Evolutionary conservation across 371 early-diverging fungal species (phyloP).

Genomic region (Funneliformis caledonium): DNA sequence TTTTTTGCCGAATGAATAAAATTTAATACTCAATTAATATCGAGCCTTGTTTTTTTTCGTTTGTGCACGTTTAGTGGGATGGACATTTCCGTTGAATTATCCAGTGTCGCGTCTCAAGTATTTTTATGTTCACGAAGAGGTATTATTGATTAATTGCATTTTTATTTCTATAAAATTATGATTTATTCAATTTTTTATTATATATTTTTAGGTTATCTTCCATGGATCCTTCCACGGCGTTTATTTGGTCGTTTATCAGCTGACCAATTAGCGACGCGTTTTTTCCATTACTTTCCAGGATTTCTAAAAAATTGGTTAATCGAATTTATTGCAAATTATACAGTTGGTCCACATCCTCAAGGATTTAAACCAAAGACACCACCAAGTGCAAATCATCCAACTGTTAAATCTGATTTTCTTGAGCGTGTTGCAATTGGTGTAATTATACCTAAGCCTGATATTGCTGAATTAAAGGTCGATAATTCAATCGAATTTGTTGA

Average conservation of each 20-base stretch:
- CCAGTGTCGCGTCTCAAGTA: slow-evolving; percentile 53
- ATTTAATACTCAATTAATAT: too few relatives aligned
- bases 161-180: too few relatives aligned
- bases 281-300: slow-evolving; percentile 36
- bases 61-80: slow-evolving; percentile 43
- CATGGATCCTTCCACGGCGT: slow-evolving; percentile 50
- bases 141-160: not conserved
- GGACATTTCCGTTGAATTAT: slow-evolving; percentile 59
- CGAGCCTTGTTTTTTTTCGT: too few relatives aligned
- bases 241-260: slow-evolving; percentile 52
- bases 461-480: slow-evolving; percentile 46
- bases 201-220: not conserved
- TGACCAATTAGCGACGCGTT: slow-evolving; percentile 52
- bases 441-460: slow-evolving; percentile 52
- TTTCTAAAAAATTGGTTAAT: not conserved
- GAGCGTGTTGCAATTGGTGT: slow-evolving; percentile 56
- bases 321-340: not conserved
- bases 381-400: slow-evolving; percentile 48
- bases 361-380: slow-evolving; percentile 45
- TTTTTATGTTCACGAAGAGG: slow-evolving; percentile 51
- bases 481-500: slow-evolving; percentile 60
- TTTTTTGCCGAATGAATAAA: too few relatives aligned
- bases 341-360: slow-evolving; percentile 45
- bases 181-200: too few relatives aligned
- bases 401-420: slow-evolving; percentile 51